phyloP scores from a whole-genome alignment of 176 grass and related monocot species.

The Eleusine indica region DNA sequence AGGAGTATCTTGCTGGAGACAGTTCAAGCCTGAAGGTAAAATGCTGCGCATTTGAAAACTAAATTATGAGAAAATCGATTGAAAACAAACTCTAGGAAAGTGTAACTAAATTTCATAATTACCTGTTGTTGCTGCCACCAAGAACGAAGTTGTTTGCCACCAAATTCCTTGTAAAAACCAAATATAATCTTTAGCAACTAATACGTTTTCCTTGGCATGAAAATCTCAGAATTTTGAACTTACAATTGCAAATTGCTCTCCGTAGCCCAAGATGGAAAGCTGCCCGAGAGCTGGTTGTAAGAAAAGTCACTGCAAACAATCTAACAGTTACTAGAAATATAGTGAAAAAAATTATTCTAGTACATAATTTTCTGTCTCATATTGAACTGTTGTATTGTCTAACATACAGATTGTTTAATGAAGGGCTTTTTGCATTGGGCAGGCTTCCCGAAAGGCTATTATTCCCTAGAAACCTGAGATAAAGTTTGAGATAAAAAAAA shows the following conservation, averaged over 20 bases:
- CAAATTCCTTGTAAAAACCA: slow-evolving; percentile 59
- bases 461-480: slow-evolving; percentile 84
- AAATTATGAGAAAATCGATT: background rate
- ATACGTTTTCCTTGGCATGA: background rate
- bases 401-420: slow-evolving; percentile 71
- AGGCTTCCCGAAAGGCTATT: slow-evolving; percentile 81
- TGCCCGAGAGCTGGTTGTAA: slow-evolving; percentile 83
- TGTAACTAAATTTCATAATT: background rate
- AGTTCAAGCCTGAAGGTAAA: slow-evolving; percentile 60
- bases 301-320: slow-evolving; percentile 78
- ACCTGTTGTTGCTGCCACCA: slow-evolving; percentile 54
- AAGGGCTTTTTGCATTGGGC: slow-evolving; percentile 50
- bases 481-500: background rate
- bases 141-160: slow-evolving; percentile 72
- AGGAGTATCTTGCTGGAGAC: slow-evolving; percentile 74
- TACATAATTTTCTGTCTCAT: background rate
- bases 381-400: background rate
- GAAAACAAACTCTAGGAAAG: background rate
- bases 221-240: slow-evolving; percentile 39
- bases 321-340: slow-evolving; percentile 1
- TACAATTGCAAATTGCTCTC: slow-evolving; percentile 64
- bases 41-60: slow-evolving; percentile 27
- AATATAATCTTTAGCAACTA: background rate
- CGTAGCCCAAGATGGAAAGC: slow-evolving; percentile 77
- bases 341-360: slow-evolving; percentile 1